A percentile compares a stretch with the other conserved stretches of the same genome.
These are phyloP conservation scores for Spizellomyces sp. DNA, from an alignment of 192 early-diverging fungal genomes.

Conservation along the genomic window DNA sequence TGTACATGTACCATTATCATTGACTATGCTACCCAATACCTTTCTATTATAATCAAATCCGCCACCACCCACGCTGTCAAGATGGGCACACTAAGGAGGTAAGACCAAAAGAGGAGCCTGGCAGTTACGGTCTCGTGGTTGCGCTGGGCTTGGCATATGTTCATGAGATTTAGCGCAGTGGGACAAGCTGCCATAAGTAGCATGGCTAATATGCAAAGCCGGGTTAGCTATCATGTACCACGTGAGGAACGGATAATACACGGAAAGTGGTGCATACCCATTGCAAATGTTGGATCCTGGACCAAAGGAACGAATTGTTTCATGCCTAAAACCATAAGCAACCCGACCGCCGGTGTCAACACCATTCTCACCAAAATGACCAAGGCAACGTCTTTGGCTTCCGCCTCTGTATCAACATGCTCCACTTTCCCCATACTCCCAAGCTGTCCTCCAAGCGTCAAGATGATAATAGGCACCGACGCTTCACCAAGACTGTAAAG, in stretches of 20 bases:
- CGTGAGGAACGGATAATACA: neutral
- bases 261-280: slow-evolving; percentile 6
- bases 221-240: neutral
- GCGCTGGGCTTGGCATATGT: slow-evolving; percentile 32
- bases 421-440: slow-evolving; percentile 24
- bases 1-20: no score
- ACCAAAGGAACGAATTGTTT: slow-evolving; percentile 5
- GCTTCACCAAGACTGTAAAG: slow-evolving; percentile 75
- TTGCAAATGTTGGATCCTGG: slow-evolving; percentile 18
- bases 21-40: neutral
- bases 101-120: slow-evolving; percentile 25
- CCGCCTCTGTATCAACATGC: neutral
- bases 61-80: slow-evolving; percentile 27
- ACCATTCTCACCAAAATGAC: slow-evolving; percentile 25
- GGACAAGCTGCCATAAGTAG: slow-evolving; percentile 23
- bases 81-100: slow-evolving; percentile 22
- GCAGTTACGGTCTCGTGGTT: slow-evolving; percentile 29
- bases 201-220: slow-evolving; percentile 9
- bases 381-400: slow-evolving; percentile 9
- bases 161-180: slow-evolving; percentile 33
- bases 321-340: slow-evolving; percentile 1
- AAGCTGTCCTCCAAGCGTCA: slow-evolving; percentile 76
- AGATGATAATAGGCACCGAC: slow-evolving; percentile 75
- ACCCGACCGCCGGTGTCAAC: slow-evolving; percentile 6
- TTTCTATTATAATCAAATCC: slow-evolving; percentile 15